phyloP scores from a whole-genome alignment of 1,139 yeast genomes.

The Saccharomyces hybrid region DNA sequence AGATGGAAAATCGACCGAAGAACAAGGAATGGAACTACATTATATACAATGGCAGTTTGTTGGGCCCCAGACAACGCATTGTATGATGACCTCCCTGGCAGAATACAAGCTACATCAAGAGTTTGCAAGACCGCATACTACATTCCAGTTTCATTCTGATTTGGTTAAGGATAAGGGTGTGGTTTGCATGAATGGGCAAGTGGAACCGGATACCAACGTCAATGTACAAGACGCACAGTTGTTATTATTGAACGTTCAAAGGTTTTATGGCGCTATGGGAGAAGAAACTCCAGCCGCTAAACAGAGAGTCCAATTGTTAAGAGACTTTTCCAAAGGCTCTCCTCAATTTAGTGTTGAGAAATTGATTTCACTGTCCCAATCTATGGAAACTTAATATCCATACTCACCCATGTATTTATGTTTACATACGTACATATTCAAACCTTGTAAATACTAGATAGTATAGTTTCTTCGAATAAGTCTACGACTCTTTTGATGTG shows the following conservation, averaged over 20 bases:
- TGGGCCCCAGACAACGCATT: constrained; percentile 78
- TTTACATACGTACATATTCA: neutral
- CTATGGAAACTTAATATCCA: constrained; percentile 44
- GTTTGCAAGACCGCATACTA: constrained; percentile 92
- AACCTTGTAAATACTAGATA: neutral
- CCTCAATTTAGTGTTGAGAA: constrained; percentile 54
- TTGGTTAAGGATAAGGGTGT: constrained; percentile 52
- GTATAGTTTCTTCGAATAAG: neutral
- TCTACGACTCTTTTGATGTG: neutral
- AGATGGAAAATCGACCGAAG: constrained; percentile 4
- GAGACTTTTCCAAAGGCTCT: constrained; percentile 63
- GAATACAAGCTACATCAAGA: constrained; percentile 89
- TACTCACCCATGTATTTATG: no score
- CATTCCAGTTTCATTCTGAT: constrained; percentile 81
- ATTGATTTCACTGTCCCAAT: constrained; percentile 64
- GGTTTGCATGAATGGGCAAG: constrained; percentile 81
- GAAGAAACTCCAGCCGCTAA: constrained; percentile 37
- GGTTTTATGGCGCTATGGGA: constrained; percentile 74
- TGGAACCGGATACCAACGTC: constrained; percentile 63
- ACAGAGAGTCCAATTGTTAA: constrained; percentile 49
- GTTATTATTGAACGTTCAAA: constrained; percentile 69
- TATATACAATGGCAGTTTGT: constrained; percentile 92
- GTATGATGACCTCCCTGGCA: constrained; percentile 84
- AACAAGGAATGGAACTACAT: constrained; percentile 57
- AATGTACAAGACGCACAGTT: constrained; percentile 65